Evolutionary conservation across 495 filamentous ascomycete species (phyloP), one percentile per base, ranked within the genome.

Genomic region (Talaromyces nanjingensis): DNA sequence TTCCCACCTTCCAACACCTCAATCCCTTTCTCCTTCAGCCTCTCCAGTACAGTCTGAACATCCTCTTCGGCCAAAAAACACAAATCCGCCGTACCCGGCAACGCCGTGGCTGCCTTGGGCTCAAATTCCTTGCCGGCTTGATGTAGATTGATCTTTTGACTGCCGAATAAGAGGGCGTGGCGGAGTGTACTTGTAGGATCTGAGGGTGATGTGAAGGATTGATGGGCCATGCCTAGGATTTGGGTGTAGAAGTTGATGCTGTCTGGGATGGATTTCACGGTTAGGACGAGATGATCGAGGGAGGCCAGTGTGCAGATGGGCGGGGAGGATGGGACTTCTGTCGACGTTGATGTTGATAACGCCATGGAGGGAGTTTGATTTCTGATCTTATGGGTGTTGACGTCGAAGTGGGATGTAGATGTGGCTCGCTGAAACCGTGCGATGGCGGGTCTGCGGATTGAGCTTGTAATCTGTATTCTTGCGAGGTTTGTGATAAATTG

Each of bases 91-190:
- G 75, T 81, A 1, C 83, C 83, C 2, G 77, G 79, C 65, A 71
- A 70, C 5, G 79, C 79, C 39, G 67, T 72, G 16, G 70, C 69
- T 3, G 83, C 82, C 66, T 82, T 84, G 14, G 82, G 83, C 64
- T 83, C 81, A 63, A 83, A 84, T 63, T 85, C 82, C 65, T 75
- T 79, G 55, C 80, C 81, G 1, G 69, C 65, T 60, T 78, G 69
- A 63, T 85, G 83, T 1, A 85, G 75, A 63, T 85, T 85, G 60
- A 85, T 83, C 63, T 85, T 84, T 55, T 84, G 80, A 4, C 52
- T 68, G 14, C 81, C 83, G 63, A 84, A 84, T 5, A 75, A 62
- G 1, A 85, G 71, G 11, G 81, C 80, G 66, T 84, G 76, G 20
- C 82, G 75, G 27, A 72, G 72, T 34, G 77, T 70, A 18, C 71